phyloP scores from a whole-genome alignment of 1,284 basidiomycete genomes.

The Ganoderma meredithae region DNA sequence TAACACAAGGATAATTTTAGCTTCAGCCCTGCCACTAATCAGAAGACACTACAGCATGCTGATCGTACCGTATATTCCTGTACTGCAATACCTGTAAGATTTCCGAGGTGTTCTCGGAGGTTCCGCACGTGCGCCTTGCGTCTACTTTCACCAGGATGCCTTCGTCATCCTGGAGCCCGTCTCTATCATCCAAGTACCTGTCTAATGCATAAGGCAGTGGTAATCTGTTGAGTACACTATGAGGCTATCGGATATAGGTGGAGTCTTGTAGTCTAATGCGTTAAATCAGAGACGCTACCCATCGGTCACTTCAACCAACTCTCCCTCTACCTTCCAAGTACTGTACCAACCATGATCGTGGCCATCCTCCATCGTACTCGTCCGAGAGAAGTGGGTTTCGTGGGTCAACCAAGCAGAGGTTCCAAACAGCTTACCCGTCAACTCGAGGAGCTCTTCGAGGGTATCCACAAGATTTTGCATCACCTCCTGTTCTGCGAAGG shows the following conservation, averaged over 20 bases:
- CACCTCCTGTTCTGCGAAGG: constrained; percentile 55
- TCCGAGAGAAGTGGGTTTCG: constrained; percentile 35
- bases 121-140: background rate
- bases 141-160: background rate
- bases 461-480: constrained; percentile 52
- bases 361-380: constrained; percentile 35
- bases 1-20: constrained; percentile 2
- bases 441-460: constrained; percentile 50
- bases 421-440: constrained; percentile 54
- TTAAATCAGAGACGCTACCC: background rate
- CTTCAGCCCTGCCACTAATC: background rate
- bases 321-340: constrained; percentile 37
- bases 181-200: background rate
- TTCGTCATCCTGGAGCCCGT: background rate
- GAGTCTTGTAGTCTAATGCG: background rate
- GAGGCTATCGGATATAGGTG: background rate
- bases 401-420: constrained; percentile 52
- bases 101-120: background rate
- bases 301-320: background rate
- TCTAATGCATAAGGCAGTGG: background rate
- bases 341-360: constrained; percentile 41
- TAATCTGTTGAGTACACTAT: background rate
- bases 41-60: background rate
- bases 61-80: constrained; percentile 1
- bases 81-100: background rate